phyloP scores from a whole-genome alignment of 2,329 filamentous ascomycete species.

The Apiospora arundinis region DNA sequence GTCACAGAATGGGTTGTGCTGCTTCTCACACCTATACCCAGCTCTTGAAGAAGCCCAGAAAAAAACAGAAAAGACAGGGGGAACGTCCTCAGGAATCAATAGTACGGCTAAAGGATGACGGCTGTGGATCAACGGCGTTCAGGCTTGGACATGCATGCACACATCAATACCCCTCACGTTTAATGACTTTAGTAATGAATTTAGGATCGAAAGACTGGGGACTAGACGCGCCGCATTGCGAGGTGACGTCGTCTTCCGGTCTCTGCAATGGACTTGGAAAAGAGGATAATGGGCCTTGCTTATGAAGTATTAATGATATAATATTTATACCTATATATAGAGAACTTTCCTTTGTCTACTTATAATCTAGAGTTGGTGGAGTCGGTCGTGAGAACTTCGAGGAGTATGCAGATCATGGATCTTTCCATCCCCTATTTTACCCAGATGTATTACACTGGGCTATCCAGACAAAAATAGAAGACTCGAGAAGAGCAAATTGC shows the following conservation, averaged over 20 bases:
- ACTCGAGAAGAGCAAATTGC: no score
- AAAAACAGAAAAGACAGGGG: not conserved
- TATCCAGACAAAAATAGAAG: no score
- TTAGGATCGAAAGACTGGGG: not conserved
- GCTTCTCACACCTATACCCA: conserved; percentile 31
- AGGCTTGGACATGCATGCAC: not conserved
- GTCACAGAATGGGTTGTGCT: conserved; percentile 42
- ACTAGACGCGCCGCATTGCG: not conserved
- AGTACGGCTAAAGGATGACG: not conserved
- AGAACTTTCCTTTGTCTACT: not conserved
- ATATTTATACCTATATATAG: not conserved
- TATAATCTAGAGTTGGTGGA: no score
- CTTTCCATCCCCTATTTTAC: no score
- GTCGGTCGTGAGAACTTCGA: not conserved
- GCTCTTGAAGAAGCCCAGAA: not conserved
- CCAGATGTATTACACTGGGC: no score
- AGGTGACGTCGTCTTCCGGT: not conserved
- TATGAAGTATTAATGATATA: not conserved
- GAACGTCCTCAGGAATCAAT: not conserved
- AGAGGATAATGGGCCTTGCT: not conserved
- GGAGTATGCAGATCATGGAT: not conserved
- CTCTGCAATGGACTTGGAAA: not conserved
- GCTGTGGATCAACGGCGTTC: not conserved
- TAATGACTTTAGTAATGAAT: not conserved
- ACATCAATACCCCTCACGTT: conserved; percentile 8